Base-by-base conservation (phyloP, 164 flowering plant genomes). In the Vitis rotundifolia region DNA sequence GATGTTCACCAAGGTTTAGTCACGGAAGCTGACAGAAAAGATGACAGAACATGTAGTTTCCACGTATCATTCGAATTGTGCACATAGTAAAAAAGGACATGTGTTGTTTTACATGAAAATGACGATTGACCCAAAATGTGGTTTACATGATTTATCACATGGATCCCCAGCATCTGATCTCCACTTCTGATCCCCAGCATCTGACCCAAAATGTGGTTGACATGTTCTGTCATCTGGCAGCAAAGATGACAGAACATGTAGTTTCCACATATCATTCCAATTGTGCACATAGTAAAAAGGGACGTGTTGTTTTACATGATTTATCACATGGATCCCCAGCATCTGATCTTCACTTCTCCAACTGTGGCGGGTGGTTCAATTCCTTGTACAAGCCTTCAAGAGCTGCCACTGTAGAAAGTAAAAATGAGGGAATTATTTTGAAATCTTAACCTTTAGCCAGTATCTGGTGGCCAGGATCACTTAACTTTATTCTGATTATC, bases 301-400 rank as follows among this genome's bases (percentile, higher is more conserved):
- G 19, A 22, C 18, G 10, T 57, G 18, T 4, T 19, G 49, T 37
- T 9, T 74, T 80, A 96, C 98, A 93, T 13, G 78, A 76, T 58
- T 93, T 89, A 26, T 56, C 85, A 68, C 98, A 93, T 9, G 98
- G 98, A 70, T 93, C 98, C 11, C 89, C 92, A 6, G 84, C 83
- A 11, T 67, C 75, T 28, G 53, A 37, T 49, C 71, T 89, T 97
- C 97, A 93, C 37, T 85, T 84, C 50, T 73, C 81, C 37, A 93
- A 82, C 77, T 87, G 85, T 14, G 79, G 57, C 56, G 96, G 86
- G 49, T 44, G 60, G 73, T 85, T 82, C 57, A 90, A 71, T 55
- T 88, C 59, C 29, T 13, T 71, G 82, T 83, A 93, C 67, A 91
- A 72, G 73, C 78, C 88, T 63, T 76, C 83, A 69, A 93, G 87